Evolutionary conservation across 768 basidiomycete genomes (phyloP).

Genomic region (Pisolithus albus): DNA sequence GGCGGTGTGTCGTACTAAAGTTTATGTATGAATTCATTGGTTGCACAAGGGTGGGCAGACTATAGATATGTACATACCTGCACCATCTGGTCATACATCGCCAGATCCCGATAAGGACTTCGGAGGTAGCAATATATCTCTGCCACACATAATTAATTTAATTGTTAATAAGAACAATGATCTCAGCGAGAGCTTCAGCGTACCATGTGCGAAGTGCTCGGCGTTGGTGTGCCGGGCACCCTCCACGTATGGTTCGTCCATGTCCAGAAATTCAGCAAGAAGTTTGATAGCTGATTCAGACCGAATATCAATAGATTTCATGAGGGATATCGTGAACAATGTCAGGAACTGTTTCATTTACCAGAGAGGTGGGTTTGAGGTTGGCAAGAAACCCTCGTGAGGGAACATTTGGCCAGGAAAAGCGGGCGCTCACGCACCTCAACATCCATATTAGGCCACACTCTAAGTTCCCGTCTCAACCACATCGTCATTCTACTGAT

Average conservation of each 20-base stretch:
- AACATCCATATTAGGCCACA: conserved; percentile 87
- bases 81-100: conserved; percentile 70
- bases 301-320: conserved; percentile 90
- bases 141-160: conserved; percentile 21
- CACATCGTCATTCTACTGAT: conserved; percentile 75
- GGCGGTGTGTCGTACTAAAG: conserved; percentile 53
- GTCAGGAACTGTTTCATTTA: conserved; percentile 66
- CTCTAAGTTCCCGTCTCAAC: conserved; percentile 75
- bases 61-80: conserved; percentile 59
- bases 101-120: conserved; percentile 82
- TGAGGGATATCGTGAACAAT: conserved; percentile 80
- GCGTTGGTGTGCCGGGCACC: conserved; percentile 62
- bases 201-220: conserved; percentile 93
- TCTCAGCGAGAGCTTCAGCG: conserved; percentile 8
- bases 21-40: conserved; percentile 6
- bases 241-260: conserved; percentile 52
- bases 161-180: not conserved
- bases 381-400: too few species aligned
- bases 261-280: conserved; percentile 83
- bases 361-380: too few species aligned
- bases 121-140: conserved; percentile 87
- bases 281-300: conserved; percentile 81
- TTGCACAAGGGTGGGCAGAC: not conserved
- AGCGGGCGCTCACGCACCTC: conserved; percentile 46
- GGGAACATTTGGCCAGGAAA: conserved; percentile 3